Evolutionary conservation across 140 eudicot species (phyloP).

Genomic region (Erigeron philadelphicus): DNA sequence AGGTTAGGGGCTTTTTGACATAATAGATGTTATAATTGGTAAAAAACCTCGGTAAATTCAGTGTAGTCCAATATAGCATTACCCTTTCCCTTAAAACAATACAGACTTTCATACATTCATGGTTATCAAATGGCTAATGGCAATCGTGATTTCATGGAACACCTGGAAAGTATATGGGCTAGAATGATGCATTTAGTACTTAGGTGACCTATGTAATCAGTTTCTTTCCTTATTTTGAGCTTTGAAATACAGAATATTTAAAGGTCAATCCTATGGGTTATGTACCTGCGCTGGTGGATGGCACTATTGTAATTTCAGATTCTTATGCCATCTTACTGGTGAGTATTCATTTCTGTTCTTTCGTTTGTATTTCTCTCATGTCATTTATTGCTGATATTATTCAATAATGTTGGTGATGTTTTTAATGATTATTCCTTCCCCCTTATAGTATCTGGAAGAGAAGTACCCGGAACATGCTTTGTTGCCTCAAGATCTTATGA

Average conservation of each 20-base stretch:
- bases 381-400: not conserved
- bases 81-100: not conserved
- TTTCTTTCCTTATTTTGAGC: not conserved
- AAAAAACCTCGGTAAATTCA: not conserved
- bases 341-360: constrained; percentile 9
- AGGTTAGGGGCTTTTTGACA: no score
- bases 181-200: constrained; percentile 1
- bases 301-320: constrained; percentile 56
- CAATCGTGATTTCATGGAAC: not conserved
- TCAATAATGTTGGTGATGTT: no score
- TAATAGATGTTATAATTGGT: not conserved
- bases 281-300: constrained; percentile 80
- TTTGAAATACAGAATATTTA: constrained; percentile 46
- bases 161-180: not conserved
- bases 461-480: constrained; percentile 32
- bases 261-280: constrained; percentile 77
- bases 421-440: constrained; percentile 4
- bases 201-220: not conserved
- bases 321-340: constrained; percentile 82
- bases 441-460: constrained; percentile 39
- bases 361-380: not conserved
- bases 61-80: not conserved
- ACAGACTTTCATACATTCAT: no score
- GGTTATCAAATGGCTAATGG: not conserved
- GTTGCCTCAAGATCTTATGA: constrained; percentile 36